Percentiles rank a stretch among this genome's conserved stretches.
Evolutionary conservation across 179 eudicot genomes (phyloP).

Genomic region (Pouteria campechiana): DNA sequence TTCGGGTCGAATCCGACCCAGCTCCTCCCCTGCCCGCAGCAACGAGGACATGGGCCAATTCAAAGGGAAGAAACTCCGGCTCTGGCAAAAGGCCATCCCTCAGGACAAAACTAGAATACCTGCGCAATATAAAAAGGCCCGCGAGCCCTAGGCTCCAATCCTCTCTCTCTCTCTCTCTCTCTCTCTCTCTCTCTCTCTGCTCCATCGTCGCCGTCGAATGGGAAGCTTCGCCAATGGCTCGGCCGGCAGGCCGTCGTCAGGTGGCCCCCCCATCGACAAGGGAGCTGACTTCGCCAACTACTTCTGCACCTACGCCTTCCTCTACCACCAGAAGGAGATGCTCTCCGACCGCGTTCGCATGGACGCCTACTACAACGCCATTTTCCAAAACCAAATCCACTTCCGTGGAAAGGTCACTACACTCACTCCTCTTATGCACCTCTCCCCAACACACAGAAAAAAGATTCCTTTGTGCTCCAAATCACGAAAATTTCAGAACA

Average conservation of each 20-base stretch:
- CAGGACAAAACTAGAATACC: too few species aligned
- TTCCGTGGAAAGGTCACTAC: slow-evolving; percentile 58
- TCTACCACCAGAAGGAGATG: slow-evolving; percentile 98
- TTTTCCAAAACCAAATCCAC: slow-evolving; percentile 68
- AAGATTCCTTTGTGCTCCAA: too few species aligned
- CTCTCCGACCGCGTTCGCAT: slow-evolving; percentile 90
- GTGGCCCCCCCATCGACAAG: slow-evolving; percentile 45
- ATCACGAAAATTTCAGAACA: too few species aligned
- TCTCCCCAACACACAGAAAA: too few species aligned
- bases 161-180: not conserved
- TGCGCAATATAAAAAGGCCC: too few species aligned
- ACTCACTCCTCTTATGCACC: not conserved
- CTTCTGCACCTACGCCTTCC: slow-evolving; percentile 86
- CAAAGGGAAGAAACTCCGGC: too few species aligned
- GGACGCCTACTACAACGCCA: slow-evolving; percentile 80
- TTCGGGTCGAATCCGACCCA: too few species aligned
- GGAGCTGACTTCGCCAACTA: slow-evolving; percentile 91
- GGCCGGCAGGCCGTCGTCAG: slow-evolving; percentile 15
- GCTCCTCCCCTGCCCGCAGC: too few species aligned
- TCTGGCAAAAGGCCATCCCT: too few species aligned
- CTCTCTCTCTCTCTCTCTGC: not conserved
- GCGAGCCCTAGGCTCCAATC: slow-evolving; percentile 9
- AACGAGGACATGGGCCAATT: too few species aligned
- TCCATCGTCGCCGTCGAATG: slow-evolving; percentile 16
- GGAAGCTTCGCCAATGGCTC: slow-evolving; percentile 34